Percentiles rank a stretch among this genome's conserved stretches.
phyloP scores from a whole-genome alignment of 2,329 filamentous ascomycete species.

The Diplodia seriata region DNA sequence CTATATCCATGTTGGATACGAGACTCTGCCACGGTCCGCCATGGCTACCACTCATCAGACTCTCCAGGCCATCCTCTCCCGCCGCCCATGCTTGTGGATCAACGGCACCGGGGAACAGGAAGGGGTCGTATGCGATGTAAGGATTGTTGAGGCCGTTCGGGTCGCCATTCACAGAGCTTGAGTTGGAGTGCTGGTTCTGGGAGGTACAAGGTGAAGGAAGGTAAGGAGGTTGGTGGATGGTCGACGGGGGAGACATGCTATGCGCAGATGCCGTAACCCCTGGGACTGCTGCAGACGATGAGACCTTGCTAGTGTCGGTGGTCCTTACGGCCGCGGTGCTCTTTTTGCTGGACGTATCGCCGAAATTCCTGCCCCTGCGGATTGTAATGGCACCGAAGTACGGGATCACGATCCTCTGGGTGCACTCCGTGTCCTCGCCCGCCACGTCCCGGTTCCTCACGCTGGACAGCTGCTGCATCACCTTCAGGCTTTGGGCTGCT shows the following conservation, averaged over 20 bases:
- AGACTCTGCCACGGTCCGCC: slow-evolving; percentile 48
- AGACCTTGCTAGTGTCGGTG: background rate
- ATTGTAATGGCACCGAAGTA: slow-evolving; percentile 53
- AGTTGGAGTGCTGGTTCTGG: slow-evolving; percentile 5
- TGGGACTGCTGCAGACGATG: background rate
- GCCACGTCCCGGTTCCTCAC: slow-evolving; percentile 37
- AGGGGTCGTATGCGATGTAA: slow-evolving; percentile 25
- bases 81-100: background rate
- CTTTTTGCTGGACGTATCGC: slow-evolving; percentile 16
- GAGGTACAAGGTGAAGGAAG: slow-evolving; percentile 17
- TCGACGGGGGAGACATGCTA: slow-evolving; percentile 35
- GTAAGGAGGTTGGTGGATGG: slow-evolving; percentile 32
- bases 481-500: slow-evolving; percentile 48
- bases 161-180: slow-evolving; percentile 17
- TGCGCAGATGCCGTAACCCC: slow-evolving; percentile 24
- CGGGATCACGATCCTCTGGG: slow-evolving; percentile 46
- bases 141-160: slow-evolving; percentile 12
- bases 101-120: slow-evolving; percentile 12
- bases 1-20: slow-evolving; percentile 43
- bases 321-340: background rate
- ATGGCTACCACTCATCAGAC: slow-evolving; percentile 40
- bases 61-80: slow-evolving; percentile 30
- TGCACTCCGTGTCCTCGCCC: slow-evolving; percentile 31
- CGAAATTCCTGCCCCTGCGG: slow-evolving; percentile 40
- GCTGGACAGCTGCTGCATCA: slow-evolving; percentile 48